Base-by-base conservation (phyloP, 305 asterid genomes). In the Rubia peregrina region DNA sequence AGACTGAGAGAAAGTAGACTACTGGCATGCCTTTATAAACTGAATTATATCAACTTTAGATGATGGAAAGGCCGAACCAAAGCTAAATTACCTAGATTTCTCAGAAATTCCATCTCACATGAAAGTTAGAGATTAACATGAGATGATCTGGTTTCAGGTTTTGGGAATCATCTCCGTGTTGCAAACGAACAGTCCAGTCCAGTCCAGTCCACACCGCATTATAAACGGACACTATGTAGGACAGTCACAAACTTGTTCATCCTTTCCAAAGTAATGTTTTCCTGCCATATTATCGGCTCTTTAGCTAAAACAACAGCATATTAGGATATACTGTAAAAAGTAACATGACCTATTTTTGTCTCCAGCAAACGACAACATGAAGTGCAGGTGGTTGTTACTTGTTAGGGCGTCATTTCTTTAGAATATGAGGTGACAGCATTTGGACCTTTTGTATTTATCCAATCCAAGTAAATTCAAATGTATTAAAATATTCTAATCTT, bases 341-440 rank as follows among this genome's bases (percentile, higher is more conserved):
- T 62, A 12, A 9, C 11, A 2, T 14, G 62, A 61, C 61, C 61
- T 49, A 0, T 46, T 9, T 67, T 38, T 10, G 2, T 49, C 42
- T 46, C n/a, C 12, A 67, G 16, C n/a, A 66, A 22, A 44, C 1
- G 42, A 14, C 24, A 49, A 49, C 10, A 24, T 30, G 56, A n/a
- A 33, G 71, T 14, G 71, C 30, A 3, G 13, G 48, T 68, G 4
- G 33, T 68, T 33, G 24, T 6, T n/a, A 9, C 22, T 17, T 51
- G 59, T 9, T 7, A 9, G n/a, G 60, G 21, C 24, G 71, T 67
- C 60, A 48, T 67, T 67, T 48, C 71, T 17, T 53, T 19, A 16
- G 57, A 8, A 16, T n/a, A 57, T 11, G 9, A 4, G 24, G 16
- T 26, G 61, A 30, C 46, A 30, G 44, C 26, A 16, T 51, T 51